Conservation (phyloP, 176 grass and related monocot genomes). For the Musa itinerans region DNA sequence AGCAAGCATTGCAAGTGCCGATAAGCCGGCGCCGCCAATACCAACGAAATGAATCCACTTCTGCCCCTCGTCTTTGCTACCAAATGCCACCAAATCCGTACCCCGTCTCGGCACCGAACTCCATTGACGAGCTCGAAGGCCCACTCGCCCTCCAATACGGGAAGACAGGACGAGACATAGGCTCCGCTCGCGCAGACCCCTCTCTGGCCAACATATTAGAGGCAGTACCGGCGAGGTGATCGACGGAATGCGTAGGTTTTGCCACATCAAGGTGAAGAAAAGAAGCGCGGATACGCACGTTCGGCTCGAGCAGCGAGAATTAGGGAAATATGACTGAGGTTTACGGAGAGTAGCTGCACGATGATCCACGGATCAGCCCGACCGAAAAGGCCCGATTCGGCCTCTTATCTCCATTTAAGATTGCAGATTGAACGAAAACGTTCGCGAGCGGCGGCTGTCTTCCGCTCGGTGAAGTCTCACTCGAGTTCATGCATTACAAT, state of each 20-base stretch:
- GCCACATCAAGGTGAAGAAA: no score
- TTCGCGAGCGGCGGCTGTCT: no score
- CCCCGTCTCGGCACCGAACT: not conserved
- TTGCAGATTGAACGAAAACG: no score
- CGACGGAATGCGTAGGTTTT: not conserved
- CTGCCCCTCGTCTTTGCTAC: not conserved
- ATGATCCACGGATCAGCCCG: no score
- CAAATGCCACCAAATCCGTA: not conserved
- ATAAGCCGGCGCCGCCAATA: slow-evolving; percentile 7
- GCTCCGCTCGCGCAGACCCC: not conserved
- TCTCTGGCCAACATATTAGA: not conserved
- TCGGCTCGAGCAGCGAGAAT: no score
- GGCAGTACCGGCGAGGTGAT: not conserved
- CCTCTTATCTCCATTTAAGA: no score
- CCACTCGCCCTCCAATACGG: not conserved
- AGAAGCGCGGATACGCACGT: no score
- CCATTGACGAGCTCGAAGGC: not conserved
- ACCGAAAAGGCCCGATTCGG: no score
- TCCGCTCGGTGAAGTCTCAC: no score
- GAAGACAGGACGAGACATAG: not conserved
- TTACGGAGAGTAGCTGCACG: no score
- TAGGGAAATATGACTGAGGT: no score
- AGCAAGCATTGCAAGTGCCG: slow-evolving; percentile 18
- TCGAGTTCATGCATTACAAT: no score
- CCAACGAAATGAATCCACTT: slow-evolving; percentile 16